Base-by-base conservation (phyloP, 2,329 filamentous ascomycete species). In the Herpotrichia juniperi region DNA sequence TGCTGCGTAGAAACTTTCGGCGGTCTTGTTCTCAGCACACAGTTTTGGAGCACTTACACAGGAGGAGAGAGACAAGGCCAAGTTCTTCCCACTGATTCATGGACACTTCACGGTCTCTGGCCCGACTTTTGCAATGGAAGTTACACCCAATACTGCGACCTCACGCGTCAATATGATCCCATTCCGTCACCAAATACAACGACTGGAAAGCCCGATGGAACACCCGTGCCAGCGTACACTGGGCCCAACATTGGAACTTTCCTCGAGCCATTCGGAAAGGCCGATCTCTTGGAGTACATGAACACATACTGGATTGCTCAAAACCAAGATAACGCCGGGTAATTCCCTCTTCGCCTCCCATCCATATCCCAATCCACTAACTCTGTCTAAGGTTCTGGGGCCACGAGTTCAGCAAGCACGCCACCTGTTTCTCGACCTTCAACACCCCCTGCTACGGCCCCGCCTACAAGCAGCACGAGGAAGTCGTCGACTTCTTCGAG, bases 321-420 rank as follows among this genome's bases (percentile, higher is more conserved):
- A 58, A 74, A 74, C 53, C 78, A 80, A 43, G 77, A 80, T 12
- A 88, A 85, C 72, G 68, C 74, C 45, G 78, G 81, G 34, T 39
- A 39, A 39, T 9, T 14, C n/a, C n/a, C n/a, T n/a, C 34, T 22
- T 14, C 16, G 14, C 3, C 34, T 34, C 10, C 10, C 32, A n/a
- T 16, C 32, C 8, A 35, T n/a, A n/a, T 11, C 32, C n/a, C 10
- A 35, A 28, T 28, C 12, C 22, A 14, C 34, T 19, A 19, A 19
- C 34, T 12, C 22, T 14, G 5, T 21, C 17, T 17, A 7, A 39
- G 34, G 28, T 83, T 89, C 73, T 88, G 86, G 85, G 86, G 73
- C 32, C 85, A 88, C 74, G 85, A 88, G 66, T 88, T 86, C 76
- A 81, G 78, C 73, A 88, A 88, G 76, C 85, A 87, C 71, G 86